phyloP scores from a whole-genome alignment of 768 basidiomycete genomes.

The Mycena latifolia region DNA sequence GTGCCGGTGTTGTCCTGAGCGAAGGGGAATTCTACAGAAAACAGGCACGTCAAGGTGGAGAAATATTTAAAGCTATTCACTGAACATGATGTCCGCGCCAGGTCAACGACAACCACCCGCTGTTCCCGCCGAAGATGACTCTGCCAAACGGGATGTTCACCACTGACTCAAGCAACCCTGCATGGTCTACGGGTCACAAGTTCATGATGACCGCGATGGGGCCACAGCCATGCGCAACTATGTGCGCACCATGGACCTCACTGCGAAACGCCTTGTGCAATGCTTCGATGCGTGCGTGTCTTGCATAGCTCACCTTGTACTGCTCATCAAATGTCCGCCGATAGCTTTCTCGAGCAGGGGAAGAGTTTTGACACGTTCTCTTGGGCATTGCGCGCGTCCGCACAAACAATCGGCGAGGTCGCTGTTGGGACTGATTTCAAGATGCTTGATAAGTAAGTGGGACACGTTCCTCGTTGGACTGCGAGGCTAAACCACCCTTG shows the following conservation, averaged over 20 bases:
- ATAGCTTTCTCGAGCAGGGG: constrained; percentile 13
- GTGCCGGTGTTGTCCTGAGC: constrained; percentile 21
- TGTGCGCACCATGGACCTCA: constrained; percentile 28
- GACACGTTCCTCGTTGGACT: too few species aligned
- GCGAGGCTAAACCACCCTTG: neutral
- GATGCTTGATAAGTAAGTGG: constrained; percentile 27
- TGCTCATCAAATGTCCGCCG: neutral
- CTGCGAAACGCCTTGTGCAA: constrained; percentile 21
- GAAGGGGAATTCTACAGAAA: constrained; percentile 32
- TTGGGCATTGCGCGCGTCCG: constrained; percentile 28
- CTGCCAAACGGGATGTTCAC: constrained; percentile 29
- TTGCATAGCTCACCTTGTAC: neutral
- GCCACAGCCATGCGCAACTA: constrained; percentile 32
- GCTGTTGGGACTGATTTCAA: constrained; percentile 25
- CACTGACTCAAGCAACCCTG: constrained; percentile 25
- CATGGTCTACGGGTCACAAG: constrained; percentile 28
- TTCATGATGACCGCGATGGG: constrained; percentile 38
- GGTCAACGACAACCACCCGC: constrained; percentile 27
- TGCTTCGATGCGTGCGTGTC: constrained; percentile 19
- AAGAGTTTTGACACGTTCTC: constrained; percentile 20
- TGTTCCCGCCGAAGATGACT: constrained; percentile 24
- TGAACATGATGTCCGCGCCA: too few species aligned
- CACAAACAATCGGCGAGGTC: constrained; percentile 34
- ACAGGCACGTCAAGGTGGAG: neutral
- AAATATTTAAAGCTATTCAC: too few species aligned